Base-by-base conservation (phyloP, 306 rosid genomes). In the Cucumis hystrix region DNA sequence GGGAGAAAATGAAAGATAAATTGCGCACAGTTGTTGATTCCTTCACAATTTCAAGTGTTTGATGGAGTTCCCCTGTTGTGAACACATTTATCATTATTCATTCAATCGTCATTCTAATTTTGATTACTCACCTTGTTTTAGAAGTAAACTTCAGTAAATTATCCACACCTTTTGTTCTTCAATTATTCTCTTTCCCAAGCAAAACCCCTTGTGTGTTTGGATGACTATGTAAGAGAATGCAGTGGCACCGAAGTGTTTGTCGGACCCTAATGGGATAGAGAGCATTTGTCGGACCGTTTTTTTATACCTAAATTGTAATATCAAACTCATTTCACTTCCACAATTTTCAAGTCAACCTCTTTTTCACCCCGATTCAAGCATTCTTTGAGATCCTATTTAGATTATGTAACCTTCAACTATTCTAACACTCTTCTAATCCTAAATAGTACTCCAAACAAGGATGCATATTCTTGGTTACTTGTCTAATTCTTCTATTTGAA, bases 1-100 rank as follows among this genome's bases (percentile, higher is more conserved):
- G 99, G 99, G 91, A 77, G 18, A 96, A 96, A 85, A 92, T 96
- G 96, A 91, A 92, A 85, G 98, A 96, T 64, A 92, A 88, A 74
- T 47, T 96, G 86, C 94, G 84, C 58, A 88, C 88, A 2, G 76
- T 96, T 7, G 11, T 89, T 4, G 98, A 92, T 7, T 96, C 99
- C 79, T 96, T 96, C 90, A 83, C 87, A 77, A 80, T 87, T 83
- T 86, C 84, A 82, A 83, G 82, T 39, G 92, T 85, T 61, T 89
- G 83, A 93, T 68, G 23, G 58, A 20, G 30, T 12, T 47, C 8
- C 65, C 67, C 15, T 15, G 68, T 30, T 51, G 33, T 20, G 51
- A 45, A 33, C 64, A 17, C 5, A 6, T 67, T 58, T 21, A 82
- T 69, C 18, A 80, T 51, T n/a, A 78, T 37, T 43, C 69, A 78